These are phyloP conservation scores for Aspergillus coremiiformis DNA, from an alignment of 495 filamentous ascomycete species.

Conservation along the genomic window DNA sequence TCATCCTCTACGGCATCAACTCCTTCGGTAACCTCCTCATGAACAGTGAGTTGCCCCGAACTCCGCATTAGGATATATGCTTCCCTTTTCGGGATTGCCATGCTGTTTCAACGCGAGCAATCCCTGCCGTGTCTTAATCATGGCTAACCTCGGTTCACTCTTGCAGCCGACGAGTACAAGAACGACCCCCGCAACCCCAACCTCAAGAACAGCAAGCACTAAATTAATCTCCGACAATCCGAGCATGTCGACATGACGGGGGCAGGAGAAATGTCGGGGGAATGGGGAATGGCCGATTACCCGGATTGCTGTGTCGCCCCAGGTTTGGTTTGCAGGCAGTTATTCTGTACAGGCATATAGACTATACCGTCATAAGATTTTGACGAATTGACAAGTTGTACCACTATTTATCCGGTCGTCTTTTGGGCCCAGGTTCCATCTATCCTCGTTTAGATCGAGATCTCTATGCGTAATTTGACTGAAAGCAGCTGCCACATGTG, in stretches of 20 bases:
- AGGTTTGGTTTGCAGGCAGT: constrained; percentile 29
- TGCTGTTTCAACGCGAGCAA: background rate
- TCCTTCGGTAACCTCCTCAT: constrained; percentile 60
- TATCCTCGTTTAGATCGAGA: background rate
- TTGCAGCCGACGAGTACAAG: constrained; percentile 79
- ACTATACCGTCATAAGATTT: constrained; percentile 32
- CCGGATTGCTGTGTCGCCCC: constrained; percentile 20
- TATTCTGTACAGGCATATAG: constrained; percentile 41
- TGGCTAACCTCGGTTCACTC: constrained; percentile 18
- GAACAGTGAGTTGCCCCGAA: constrained; percentile 53
- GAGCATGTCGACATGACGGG: constrained; percentile 8
- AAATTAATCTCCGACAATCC: constrained; percentile 15
- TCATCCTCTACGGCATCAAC: constrained; percentile 86
- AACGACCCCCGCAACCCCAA: constrained; percentile 90
- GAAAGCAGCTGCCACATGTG: background rate
- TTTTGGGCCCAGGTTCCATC: background rate
- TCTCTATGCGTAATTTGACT: background rate
- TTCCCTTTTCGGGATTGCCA: background rate
- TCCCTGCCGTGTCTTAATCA: background rate
- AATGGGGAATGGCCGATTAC: constrained; percentile 13
- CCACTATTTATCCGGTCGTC: constrained; percentile 18
- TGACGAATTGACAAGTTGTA: constrained; percentile 43
- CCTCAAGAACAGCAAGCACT: constrained; percentile 49
- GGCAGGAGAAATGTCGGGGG: constrained; percentile 5
- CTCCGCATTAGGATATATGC: background rate